Conservation (phyloP, 306 rosid genomes). For the Trichosanthes truncata region DNA sequence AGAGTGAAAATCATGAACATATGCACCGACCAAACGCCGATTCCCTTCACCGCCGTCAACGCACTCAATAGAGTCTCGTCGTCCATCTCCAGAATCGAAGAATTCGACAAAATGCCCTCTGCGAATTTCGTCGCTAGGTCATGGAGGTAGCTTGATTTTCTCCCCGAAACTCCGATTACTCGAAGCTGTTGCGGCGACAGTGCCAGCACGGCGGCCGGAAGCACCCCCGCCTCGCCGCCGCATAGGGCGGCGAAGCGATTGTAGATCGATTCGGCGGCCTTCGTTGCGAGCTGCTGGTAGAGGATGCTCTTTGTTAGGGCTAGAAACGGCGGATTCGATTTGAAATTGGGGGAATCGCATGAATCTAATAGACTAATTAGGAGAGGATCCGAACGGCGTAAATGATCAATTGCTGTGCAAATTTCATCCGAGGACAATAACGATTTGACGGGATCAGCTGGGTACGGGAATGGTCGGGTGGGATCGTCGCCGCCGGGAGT, state of each 20-base stretch:
- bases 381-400: constrained; percentile 45
- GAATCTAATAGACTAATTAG: constrained; percentile 35
- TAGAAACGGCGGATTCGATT: constrained; percentile 37
- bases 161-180: constrained; percentile 53
- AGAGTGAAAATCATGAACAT: constrained; percentile 82
- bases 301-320: constrained; percentile 50
- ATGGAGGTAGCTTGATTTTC: constrained; percentile 57
- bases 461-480: too few species aligned
- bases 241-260: constrained; percentile 54
- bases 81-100: constrained; percentile 52
- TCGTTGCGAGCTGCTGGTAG: constrained; percentile 66
- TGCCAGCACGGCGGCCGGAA: constrained; percentile 31
- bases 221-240: constrained; percentile 35
- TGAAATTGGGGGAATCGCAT: constrained; percentile 26
- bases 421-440: constrained; percentile 32
- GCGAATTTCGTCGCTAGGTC: constrained; percentile 46
- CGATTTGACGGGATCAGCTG: constrained; percentile 22
- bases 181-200: constrained; percentile 40
- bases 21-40: constrained; percentile 84
- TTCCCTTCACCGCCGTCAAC: constrained; percentile 57
- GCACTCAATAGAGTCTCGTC: constrained; percentile 35
- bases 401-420: constrained; percentile 38
- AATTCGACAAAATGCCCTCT: constrained; percentile 42
- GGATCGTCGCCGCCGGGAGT: neutral
- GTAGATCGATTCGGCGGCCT: constrained; percentile 51